Conservation (phyloP, 371 early-diverging fungal species). For the Circinella umbellata region DNA sequence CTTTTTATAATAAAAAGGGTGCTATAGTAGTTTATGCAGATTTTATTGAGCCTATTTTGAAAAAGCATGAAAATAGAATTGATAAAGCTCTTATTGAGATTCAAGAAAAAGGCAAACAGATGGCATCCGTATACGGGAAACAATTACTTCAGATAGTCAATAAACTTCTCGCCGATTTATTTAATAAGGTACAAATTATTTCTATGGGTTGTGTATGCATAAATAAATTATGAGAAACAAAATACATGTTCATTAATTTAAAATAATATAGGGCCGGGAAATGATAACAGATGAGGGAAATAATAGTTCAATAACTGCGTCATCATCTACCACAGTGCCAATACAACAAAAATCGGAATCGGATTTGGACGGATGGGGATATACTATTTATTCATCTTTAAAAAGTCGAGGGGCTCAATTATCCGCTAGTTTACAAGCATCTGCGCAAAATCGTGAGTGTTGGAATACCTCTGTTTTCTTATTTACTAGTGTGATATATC, state of each 20-base stretch:
- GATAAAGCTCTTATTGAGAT: slow-evolving; percentile 26
- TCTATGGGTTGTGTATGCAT: background rate
- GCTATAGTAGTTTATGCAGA: slow-evolving; percentile 24
- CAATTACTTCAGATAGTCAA: slow-evolving; percentile 11
- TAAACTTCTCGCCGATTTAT: slow-evolving; percentile 3
- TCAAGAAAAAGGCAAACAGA: slow-evolving; percentile 14
- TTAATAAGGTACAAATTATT: slow-evolving; percentile 5
- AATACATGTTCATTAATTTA: background rate
- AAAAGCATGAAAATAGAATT: slow-evolving; percentile 21
- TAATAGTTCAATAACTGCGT: background rate
- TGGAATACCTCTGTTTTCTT: background rate
- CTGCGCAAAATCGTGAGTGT: background rate
- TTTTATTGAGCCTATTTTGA: slow-evolving; percentile 24
- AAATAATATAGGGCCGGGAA: background rate
- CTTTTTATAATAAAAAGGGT: slow-evolving; percentile 14
- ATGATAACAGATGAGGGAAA: background rate
- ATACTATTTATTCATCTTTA: slow-evolving; percentile 7
- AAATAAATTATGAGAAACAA: background rate
- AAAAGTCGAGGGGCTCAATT: slow-evolving; percentile 15
- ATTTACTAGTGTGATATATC: background rate
- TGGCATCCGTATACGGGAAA: slow-evolving; percentile 21
- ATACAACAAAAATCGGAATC: background rate
- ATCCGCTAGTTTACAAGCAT: slow-evolving; percentile 9
- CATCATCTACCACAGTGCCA: background rate
- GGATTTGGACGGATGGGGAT: slow-evolving; percentile 2